phyloP scores from a whole-genome alignment of 2,329 filamentous ascomycete species.

The Colletotrichum camelliae region DNA sequence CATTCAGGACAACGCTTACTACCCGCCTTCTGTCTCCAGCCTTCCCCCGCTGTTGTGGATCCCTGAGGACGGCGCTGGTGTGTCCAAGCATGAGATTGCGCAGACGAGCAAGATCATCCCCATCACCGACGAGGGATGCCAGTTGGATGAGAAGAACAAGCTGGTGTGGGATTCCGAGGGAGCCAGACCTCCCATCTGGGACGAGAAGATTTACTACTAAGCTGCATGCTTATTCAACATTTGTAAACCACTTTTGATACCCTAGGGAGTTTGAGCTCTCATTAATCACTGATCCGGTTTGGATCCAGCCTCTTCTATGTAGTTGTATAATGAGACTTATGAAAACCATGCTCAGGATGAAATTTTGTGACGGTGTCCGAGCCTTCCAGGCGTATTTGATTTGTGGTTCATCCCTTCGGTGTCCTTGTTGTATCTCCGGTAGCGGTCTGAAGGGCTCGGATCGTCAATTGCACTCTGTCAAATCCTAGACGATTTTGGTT shows the following conservation, averaged over 20 bases:
- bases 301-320: background rate
- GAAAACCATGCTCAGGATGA: background rate
- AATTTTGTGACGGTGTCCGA: accelerated
- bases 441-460: accelerated
- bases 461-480: accelerated
- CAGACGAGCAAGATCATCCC: slow-evolving; percentile 75
- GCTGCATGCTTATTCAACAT: background rate
- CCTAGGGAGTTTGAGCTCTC: slow-evolving; percentile 14
- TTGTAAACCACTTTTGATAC: slow-evolving; percentile 19
- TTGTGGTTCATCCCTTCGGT: accelerated
- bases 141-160: slow-evolving; percentile 68
- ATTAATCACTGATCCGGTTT: background rate
- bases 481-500: background rate
- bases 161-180: slow-evolving; percentile 46
- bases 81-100: slow-evolving; percentile 78
- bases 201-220: slow-evolving; percentile 51
- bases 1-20: slow-evolving; percentile 72
- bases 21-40: slow-evolving; percentile 71
- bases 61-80: slow-evolving; percentile 74
- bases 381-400: accelerated
- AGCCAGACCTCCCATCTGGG: slow-evolving; percentile 49
- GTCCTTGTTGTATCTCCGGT: background rate
- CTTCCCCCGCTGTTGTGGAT: slow-evolving; percentile 81
- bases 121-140: slow-evolving; percentile 81
- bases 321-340: background rate